These are phyloP conservation scores for Striga asiatica DNA, from an alignment of 257 asterid species.

Conservation along the genomic window DNA sequence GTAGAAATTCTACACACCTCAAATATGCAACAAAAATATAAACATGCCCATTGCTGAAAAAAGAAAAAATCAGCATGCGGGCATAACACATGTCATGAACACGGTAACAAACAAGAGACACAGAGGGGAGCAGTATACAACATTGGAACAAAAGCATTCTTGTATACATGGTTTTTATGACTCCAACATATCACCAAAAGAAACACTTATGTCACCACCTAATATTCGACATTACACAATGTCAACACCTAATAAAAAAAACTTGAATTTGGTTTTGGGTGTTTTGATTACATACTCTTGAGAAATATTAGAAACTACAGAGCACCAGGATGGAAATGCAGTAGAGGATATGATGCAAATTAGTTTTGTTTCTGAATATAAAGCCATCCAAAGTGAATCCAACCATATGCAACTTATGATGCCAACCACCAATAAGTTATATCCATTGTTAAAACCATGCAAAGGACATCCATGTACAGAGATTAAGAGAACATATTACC, in stretches of 20 bases:
- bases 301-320: neutral
- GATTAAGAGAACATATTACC: slow-evolving; percentile 33
- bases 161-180: neutral
- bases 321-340: neutral
- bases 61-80: neutral
- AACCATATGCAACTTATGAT: too few relatives aligned
- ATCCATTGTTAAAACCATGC: too few relatives aligned
- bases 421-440: too few relatives aligned
- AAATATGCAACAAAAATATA: too few relatives aligned
- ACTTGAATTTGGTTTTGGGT: too few relatives aligned
- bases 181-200: neutral
- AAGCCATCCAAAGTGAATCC: too few relatives aligned
- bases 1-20: too few relatives aligned
- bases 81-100: neutral
- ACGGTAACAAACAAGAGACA: neutral
- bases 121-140: neutral
- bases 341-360: neutral
- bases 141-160: neutral
- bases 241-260: neutral
- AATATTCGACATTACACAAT: neutral
- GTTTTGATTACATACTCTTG: neutral
- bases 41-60: too few relatives aligned
- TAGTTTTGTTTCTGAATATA: too few relatives aligned
- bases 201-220: neutral
- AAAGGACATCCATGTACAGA: neutral